A percentile compares a stretch with the other conserved stretches of the same genome.
Evolutionary conservation across 495 filamentous ascomycete species (phyloP).

Genomic region (Aspergillus saccharolyticus): DNA sequence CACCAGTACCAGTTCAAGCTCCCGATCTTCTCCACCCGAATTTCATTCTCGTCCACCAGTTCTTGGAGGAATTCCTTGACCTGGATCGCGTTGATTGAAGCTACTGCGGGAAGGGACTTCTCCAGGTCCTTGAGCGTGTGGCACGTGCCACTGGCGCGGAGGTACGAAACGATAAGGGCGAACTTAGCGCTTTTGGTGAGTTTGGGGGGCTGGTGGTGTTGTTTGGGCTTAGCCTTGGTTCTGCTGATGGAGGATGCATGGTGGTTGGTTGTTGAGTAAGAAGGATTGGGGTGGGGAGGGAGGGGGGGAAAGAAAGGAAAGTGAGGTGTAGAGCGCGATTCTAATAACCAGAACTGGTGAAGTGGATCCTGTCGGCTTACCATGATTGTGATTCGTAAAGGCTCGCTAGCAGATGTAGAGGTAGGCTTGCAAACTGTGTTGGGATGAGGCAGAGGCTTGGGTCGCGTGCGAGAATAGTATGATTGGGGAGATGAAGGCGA

Average conservation of each 20-base stretch:
- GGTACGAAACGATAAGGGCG: constrained; percentile 55
- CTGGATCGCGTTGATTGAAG: constrained; percentile 63
- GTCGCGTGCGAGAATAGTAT: too few relatives aligned
- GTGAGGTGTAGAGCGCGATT: not conserved
- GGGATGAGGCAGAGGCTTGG: too few relatives aligned
- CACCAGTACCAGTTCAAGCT: constrained; percentile 81
- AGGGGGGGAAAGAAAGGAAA: not conserved
- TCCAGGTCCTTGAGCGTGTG: constrained; percentile 74
- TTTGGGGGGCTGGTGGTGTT: constrained; percentile 53
- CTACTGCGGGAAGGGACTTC: constrained; percentile 60
- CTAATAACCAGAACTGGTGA: too few relatives aligned
- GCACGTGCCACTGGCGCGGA: constrained; percentile 58
- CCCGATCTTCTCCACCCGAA: constrained; percentile 75
- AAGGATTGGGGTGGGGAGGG: not conserved
- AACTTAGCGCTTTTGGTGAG: constrained; percentile 57
- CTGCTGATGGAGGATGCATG: not conserved
- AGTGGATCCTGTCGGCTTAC: not conserved
- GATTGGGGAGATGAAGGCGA: too few relatives aligned
- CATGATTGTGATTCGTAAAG: too few relatives aligned
- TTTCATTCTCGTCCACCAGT: constrained; percentile 57
- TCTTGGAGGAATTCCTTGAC: constrained; percentile 66
- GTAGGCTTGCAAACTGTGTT: too few relatives aligned
- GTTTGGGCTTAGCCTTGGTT: not conserved
- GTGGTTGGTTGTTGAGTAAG: not conserved
- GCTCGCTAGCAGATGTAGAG: too few relatives aligned